A percentile compares a stretch with the other conserved stretches of the same genome.
Conservation (phyloP, 2,329 filamentous ascomycete species). For the Colletotrichum sublineola region DNA sequence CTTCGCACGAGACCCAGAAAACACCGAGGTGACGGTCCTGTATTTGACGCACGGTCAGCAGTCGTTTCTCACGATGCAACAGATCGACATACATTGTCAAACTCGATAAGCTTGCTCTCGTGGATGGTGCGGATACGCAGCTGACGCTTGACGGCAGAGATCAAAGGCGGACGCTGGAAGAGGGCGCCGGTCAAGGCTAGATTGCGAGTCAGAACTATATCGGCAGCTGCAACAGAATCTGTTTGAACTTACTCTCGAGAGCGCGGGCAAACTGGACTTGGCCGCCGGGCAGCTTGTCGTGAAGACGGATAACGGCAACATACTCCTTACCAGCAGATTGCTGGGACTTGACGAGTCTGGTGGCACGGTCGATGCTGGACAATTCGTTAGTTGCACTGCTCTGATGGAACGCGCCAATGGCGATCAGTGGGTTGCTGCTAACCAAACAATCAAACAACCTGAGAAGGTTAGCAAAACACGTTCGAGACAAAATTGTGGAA, state of each 20-base stretch:
- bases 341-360: conserved; percentile 97
- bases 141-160: conserved; percentile 98
- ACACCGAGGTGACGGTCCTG: conserved; percentile 91
- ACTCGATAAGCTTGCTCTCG: conserved; percentile 96
- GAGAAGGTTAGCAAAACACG: conserved; percentile 46
- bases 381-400: conserved; percentile 5
- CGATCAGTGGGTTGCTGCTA: conserved; percentile 18
- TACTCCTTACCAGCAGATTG: conserved; percentile 99
- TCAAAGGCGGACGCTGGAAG: conserved; percentile 96
- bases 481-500: conserved; percentile 85
- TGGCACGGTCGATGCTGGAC: conserved; percentile 85
- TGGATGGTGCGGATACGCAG: conserved; percentile 98
- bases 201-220: conserved; percentile 30
- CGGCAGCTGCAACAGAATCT: conserved; percentile 4
- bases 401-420: conserved; percentile 4
- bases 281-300: conserved; percentile 94
- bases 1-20: conserved; percentile 99
- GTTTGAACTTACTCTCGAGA: conserved; percentile 73
- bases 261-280: conserved; percentile 93
- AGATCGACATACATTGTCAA: conserved; percentile 75
- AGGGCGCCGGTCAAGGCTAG: conserved; percentile 87
- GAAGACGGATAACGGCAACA: conserved; percentile 92
- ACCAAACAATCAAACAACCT: conserved; percentile 43
- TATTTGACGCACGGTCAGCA: conserved; percentile 25
- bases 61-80: conserved; percentile 3